Percentiles rank a stretch among this genome's conserved stretches.
Evolutionary conservation across 2,329 filamentous ascomycete species (phyloP).

Genomic region (Fusarium sp.): DNA sequence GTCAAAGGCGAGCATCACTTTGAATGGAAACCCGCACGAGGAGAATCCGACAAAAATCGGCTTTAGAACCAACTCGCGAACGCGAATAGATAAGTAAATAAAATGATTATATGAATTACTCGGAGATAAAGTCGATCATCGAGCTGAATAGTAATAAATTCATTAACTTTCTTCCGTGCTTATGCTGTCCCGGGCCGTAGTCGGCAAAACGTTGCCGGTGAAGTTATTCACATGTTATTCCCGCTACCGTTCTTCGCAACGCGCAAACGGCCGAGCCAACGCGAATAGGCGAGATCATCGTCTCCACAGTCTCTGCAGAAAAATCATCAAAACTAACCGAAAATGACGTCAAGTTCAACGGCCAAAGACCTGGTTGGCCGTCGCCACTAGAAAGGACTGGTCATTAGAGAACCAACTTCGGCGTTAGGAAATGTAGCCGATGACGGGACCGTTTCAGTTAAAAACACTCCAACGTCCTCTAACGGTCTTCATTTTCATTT

Average conservation of each 20-base stretch:
- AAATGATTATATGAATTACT: background rate
- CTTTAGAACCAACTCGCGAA: background rate
- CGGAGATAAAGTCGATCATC: background rate
- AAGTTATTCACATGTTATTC: slow-evolving; percentile 28
- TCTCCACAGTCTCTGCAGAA: background rate
- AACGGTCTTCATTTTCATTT: background rate
- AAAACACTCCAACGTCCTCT: slow-evolving; percentile 2
- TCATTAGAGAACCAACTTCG: background rate
- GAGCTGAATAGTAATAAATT: background rate
- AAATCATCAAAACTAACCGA: background rate
- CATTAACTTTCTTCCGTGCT: background rate
- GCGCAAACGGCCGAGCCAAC: background rate
- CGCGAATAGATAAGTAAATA: background rate
- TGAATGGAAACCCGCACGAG: background rate
- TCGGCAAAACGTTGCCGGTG: slow-evolving; percentile 17
- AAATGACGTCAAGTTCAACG: background rate
- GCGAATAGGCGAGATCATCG: background rate
- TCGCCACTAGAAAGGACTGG: slow-evolving; percentile 2
- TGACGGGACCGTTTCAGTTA: slow-evolving; percentile 12
- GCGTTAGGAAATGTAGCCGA: slow-evolving; percentile 25
- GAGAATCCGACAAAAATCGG: background rate
- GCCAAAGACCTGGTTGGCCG: slow-evolving; percentile 6
- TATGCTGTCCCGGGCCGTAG: slow-evolving; percentile 8
- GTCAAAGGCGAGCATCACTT: background rate
- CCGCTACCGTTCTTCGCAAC: background rate